phyloP scores from a whole-genome alignment of 192 early-diverging fungal genomes.

The Podochytrium sp. region DNA sequence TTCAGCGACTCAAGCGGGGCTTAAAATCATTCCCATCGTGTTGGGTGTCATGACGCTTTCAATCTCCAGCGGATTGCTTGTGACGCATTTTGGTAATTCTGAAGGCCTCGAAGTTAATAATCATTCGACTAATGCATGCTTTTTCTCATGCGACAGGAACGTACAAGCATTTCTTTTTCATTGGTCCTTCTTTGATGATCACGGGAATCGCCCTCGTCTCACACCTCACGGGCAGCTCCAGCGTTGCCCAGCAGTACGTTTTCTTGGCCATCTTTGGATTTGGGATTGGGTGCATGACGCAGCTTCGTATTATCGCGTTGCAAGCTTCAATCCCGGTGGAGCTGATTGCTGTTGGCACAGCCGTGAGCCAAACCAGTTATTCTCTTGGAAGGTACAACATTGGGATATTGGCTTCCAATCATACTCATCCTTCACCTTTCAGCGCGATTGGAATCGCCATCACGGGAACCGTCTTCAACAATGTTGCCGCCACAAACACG shows the following conservation, averaged over 20 bases:
- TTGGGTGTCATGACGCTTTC: conserved; percentile 70
- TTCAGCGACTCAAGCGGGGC: conserved; percentile 72
- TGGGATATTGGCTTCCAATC: too few relatives aligned
- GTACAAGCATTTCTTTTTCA: conserved; percentile 67
- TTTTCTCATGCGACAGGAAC: too few relatives aligned
- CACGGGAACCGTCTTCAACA: conserved; percentile 62
- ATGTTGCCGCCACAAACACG: conserved; percentile 32
- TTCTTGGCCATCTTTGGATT: conserved; percentile 71
- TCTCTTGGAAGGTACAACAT: conserved; percentile 65
- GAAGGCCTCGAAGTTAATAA: too few relatives aligned
- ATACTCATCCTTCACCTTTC: conserved; percentile 70
- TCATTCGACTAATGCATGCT: too few relatives aligned
- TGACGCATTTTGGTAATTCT: background rate
- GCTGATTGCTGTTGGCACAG: conserved; percentile 61
- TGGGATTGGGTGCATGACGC: conserved; percentile 78
- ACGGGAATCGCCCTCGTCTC: conserved; percentile 69
- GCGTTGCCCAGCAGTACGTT: conserved; percentile 57
- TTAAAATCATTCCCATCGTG: conserved; percentile 75
- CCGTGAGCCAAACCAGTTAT: conserved; percentile 43
- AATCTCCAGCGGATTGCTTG: conserved; percentile 64
- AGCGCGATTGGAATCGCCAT: conserved; percentile 67
- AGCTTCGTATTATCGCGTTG: conserved; percentile 73
- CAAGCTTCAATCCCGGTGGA: conserved; percentile 69
- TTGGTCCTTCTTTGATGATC: conserved; percentile 66
- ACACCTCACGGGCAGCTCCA: conserved; percentile 57